These are phyloP conservation scores for Sextonia rubra DNA, from an alignment of 164 flowering plant genomes.

Conservation along the genomic window DNA sequence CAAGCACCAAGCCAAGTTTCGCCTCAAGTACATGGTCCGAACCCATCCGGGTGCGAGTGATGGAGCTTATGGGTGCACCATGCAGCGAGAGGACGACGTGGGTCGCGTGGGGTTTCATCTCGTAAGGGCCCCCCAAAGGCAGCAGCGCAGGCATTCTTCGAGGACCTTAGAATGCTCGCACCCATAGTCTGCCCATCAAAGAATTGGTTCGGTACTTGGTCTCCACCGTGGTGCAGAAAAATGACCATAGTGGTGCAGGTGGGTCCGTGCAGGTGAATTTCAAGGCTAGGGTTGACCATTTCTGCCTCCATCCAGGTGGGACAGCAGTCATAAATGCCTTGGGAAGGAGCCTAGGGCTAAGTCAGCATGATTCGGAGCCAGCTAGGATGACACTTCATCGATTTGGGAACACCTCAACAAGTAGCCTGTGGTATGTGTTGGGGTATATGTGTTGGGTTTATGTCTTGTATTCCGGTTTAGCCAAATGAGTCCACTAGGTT, in stretches of 20 bases:
- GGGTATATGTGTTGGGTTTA: no score
- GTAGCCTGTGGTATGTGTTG: constrained; percentile 67
- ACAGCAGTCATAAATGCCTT: constrained; percentile 48
- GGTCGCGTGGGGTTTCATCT: constrained; percentile 12
- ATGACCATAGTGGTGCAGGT: neutral
- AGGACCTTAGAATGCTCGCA: constrained; percentile 33
- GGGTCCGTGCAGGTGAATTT: constrained; percentile 27
- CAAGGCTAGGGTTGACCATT: constrained; percentile 48
- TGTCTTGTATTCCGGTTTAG: no score
- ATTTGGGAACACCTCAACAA: constrained; percentile 67
- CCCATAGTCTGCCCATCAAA: constrained; percentile 45
- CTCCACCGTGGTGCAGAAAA: neutral
- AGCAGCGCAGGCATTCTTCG: constrained; percentile 41
- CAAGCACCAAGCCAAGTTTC: constrained; percentile 3
- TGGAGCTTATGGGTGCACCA: constrained; percentile 12
- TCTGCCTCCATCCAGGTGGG: constrained; percentile 59
- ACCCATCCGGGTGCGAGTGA: constrained; percentile 14
- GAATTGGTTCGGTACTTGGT: constrained; percentile 39
- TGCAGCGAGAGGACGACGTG: constrained; percentile 9
- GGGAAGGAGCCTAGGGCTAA: constrained; percentile 38
- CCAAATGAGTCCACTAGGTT: no score
- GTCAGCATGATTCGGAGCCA: constrained; percentile 52
- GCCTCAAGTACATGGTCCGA: constrained; percentile 10
- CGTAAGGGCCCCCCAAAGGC: constrained; percentile 40
- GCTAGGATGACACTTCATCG: constrained; percentile 66